Base-by-base conservation (phyloP, 352 stramenopile genomes). In the Pythium volutum region DNA sequence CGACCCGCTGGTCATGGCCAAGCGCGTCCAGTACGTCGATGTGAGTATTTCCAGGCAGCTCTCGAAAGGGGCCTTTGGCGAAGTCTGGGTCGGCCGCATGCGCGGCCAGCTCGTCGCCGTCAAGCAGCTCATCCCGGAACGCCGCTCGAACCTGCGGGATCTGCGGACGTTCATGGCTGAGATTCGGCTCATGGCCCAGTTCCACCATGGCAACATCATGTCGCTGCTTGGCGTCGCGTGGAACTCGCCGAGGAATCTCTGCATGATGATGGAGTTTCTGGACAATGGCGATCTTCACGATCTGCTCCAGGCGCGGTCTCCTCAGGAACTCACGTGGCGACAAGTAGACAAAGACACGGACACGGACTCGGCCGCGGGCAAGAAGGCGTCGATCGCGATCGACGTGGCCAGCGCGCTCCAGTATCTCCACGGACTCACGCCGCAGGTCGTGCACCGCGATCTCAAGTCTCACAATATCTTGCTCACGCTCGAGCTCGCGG, bases 71-170 rank as follows among this genome's bases (percentile, higher is more conserved):
- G 77, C 73, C 2, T 87, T 75, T 18, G 73, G 77, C 18, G 75
- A 87, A 53, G 67, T 87, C 12, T 87, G 75, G 73, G 12, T 77
- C 18, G 75, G 73, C 0, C 52, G 64, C 18, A 66, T 75, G 56
- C 60, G 66, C 2, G 73, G 73, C 23, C 49, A 75, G 2, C 56
- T 73, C 29, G 71, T 84, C 7, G 77, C 77, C 16, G 64, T 87
- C 11, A 84, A 87, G 56, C 66, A 69, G 8, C 68, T 87, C 9
- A 47, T 78, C 16, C 67, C 67, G 4, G 71, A 68, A 51, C 51
- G 38, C 8, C 42, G 55, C 27, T 41, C 33, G 6, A 38, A 51
- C 8, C 14, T 49, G 1, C 41, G 53, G 27, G 52, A 69, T 7
- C 27, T 64, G 15, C 36, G 54, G 1, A 49, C 38, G 0, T 70